Percentiles rank a stretch among this genome's conserved stretches.
Conservation (phyloP, 352 stramenopile species). For the Globisporangium okanoganense region DNA sequence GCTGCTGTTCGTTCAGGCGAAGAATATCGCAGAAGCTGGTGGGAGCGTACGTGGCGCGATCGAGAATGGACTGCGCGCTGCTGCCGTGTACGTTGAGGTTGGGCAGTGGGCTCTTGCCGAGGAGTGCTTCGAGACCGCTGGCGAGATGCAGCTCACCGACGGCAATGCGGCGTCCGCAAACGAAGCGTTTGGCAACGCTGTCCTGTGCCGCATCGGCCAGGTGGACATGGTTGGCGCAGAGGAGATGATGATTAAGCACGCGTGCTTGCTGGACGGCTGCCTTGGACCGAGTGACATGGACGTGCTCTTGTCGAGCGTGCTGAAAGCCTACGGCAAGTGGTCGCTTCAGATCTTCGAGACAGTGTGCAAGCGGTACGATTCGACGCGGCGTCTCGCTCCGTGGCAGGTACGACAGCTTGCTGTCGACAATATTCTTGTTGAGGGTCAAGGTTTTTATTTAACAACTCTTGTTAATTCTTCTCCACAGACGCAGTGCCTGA, state of each 20-base stretch:
- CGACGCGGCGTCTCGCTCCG: slow-evolving; percentile 34
- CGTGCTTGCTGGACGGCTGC: slow-evolving; percentile 24
- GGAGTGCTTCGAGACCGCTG: slow-evolving; percentile 49
- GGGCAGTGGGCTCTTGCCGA: slow-evolving; percentile 50
- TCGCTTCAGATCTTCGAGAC: slow-evolving; percentile 43
- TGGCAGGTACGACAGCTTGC: slow-evolving; percentile 49
- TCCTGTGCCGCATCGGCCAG: slow-evolving; percentile 55
- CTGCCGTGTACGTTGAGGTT: slow-evolving; percentile 46
- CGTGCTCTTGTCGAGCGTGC: slow-evolving; percentile 40
- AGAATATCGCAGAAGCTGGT: slow-evolving; percentile 49
- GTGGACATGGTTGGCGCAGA: slow-evolving; percentile 55
- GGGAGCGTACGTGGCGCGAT: slow-evolving; percentile 41
- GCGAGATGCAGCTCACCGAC: slow-evolving; percentile 39
- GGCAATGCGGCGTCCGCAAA: slow-evolving; percentile 33
- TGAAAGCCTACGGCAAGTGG: slow-evolving; percentile 60
- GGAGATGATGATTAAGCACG: slow-evolving; percentile 42
- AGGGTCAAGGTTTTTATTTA: background rate
- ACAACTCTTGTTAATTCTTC: background rate
- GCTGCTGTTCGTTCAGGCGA: slow-evolving; percentile 49
- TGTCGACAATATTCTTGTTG: background rate
- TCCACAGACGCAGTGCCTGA: slow-evolving; percentile 45
- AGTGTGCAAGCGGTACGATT: slow-evolving; percentile 47
- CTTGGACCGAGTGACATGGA: slow-evolving; percentile 47
- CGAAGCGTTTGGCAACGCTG: slow-evolving; percentile 54
- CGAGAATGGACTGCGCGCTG: slow-evolving; percentile 49